Evolutionary conservation across 257 asterid species (phyloP), one percentile per base, ranked within the genome.

Genomic region (Anisodus tanguticus): DNA sequence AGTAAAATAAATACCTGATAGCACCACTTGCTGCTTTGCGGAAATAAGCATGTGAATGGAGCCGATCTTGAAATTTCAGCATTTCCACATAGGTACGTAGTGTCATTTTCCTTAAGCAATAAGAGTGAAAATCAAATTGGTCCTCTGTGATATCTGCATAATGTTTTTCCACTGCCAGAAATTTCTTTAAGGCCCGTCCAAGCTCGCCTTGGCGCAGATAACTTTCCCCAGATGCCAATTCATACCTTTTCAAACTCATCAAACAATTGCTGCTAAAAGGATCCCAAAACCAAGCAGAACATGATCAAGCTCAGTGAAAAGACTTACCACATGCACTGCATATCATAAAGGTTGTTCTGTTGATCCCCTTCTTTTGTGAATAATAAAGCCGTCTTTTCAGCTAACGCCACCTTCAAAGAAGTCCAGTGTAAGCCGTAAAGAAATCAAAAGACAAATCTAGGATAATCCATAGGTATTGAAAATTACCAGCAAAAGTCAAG

Each of bases 361-460:
- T 94, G 99, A 85, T 97, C 99, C 83, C 99, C 99, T 80, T 97
- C 99, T 93, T 95, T 97, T n/a, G 97, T 97, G 90, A 95, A 97
- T 72, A 97, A 88, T 55, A 93, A 91, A 43, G 99, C 99, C 16
- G 95, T 97, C 89, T 97, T 95, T 88, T 97, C 99, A 51, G 99
- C 98, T 89, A 92, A 85, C 12, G 93, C 88, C 86, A 95, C 98
- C 99, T 97, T 87, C 74, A 90, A 86, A 83, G 41, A 85, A 31
- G 54, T 82, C 72, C 63, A 80, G 84, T 12, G 76, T 68, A 68
- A 37, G 51, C 22, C 64, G 58, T 41, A 85, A 82, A 64, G 83
- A 39, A 85, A 47, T 81, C 82, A 84, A 55, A 60, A 35, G 13
- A 17, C 43, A 47, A 49, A 74, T 47, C 10, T 74, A 74, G 88